A percentile compares a stretch with the other conserved stretches of the same genome.
phyloP scores from a whole-genome alignment of 768 basidiomycete species.

The Pleurotus djamor region DNA sequence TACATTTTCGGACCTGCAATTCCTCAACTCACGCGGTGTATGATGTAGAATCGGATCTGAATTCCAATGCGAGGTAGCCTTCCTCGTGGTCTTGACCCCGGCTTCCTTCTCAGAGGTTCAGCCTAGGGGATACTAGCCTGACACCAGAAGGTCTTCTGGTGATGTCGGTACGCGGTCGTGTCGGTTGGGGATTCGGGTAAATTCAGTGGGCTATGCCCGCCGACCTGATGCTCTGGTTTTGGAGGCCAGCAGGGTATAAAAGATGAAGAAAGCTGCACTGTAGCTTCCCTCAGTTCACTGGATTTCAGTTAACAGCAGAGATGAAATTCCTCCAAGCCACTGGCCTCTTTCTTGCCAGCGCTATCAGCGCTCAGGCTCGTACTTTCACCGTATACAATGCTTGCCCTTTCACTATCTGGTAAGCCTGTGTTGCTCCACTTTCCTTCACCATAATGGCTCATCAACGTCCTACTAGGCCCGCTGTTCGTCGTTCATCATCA shows the following conservation, averaged over 20 bases:
- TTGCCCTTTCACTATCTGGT: constrained; percentile 53
- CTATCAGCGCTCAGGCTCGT: constrained; percentile 39
- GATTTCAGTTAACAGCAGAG: neutral
- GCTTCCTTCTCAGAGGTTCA: neutral
- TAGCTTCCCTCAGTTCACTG: neutral
- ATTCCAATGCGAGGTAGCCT: neutral
- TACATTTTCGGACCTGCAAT: neutral
- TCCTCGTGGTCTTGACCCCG: neutral
- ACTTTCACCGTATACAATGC: constrained; percentile 61
- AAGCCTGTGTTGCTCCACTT: neutral
- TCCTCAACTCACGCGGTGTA: neutral
- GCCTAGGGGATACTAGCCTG: neutral
- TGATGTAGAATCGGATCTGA: neutral
- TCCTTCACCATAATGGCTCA: neutral
- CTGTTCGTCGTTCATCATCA: constrained; percentile 13
- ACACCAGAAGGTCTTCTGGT: too few species aligned
- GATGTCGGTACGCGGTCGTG: neutral
- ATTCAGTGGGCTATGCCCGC: neutral
- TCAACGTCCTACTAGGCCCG: constrained; percentile 24
- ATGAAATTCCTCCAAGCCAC: constrained; percentile 27
- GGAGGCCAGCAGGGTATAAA: neutral
- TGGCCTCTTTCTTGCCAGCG: constrained; percentile 22
- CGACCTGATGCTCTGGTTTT: neutral
- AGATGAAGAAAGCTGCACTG: neutral
- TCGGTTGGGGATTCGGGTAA: neutral